Evolutionary conservation across 23 red algal species (phyloP).

Genomic region (Chondrus crispus): DNA sequence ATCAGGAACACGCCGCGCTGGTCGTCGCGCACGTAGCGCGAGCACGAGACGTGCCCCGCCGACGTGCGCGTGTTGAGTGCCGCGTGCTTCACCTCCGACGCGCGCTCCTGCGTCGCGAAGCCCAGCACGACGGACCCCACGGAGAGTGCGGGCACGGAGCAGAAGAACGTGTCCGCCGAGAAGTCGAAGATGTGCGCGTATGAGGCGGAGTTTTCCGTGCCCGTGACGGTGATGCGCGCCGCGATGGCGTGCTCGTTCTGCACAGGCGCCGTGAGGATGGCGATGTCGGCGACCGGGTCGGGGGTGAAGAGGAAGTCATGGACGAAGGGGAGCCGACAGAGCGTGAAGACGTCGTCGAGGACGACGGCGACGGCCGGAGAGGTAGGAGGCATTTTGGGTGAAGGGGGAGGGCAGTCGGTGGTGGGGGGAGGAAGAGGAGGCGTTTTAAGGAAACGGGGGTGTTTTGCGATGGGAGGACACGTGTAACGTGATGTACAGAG

Average conservation of each 20-base stretch:
- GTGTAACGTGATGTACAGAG: too few relatives aligned
- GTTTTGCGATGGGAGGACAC: not conserved
- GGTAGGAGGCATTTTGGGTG: not conserved
- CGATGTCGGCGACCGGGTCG: not conserved
- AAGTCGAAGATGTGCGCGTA: conserved; percentile 47
- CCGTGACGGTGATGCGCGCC: not conserved
- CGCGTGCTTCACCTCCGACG: not conserved
- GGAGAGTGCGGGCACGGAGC: conserved; percentile 17
- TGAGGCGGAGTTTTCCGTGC: not conserved
- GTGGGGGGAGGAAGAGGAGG: not conserved
- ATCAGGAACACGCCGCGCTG: not conserved
- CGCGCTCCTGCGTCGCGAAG: not conserved
- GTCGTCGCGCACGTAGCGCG: conserved; percentile 40
- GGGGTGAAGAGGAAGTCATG: conserved; percentile 25
- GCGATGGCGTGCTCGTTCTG: conserved; percentile 30
- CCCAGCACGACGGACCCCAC: conserved; percentile 28
- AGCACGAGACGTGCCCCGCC: not conserved
- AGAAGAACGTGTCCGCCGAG: conserved; percentile 28
- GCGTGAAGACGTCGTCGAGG: conserved; percentile 26
- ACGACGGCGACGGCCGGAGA: not conserved
- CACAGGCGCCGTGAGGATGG: conserved; percentile 2
- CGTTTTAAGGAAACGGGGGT: not conserved
- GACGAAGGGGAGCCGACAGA: conserved; percentile 20
- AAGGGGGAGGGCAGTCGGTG: not conserved
- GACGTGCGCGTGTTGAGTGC: conserved; percentile 24